Evolutionary conservation across 805 yeast genomes (phyloP), one percentile per base, ranked within the genome.

Genomic region (Wickerhamomyces strasburgensis): DNA sequence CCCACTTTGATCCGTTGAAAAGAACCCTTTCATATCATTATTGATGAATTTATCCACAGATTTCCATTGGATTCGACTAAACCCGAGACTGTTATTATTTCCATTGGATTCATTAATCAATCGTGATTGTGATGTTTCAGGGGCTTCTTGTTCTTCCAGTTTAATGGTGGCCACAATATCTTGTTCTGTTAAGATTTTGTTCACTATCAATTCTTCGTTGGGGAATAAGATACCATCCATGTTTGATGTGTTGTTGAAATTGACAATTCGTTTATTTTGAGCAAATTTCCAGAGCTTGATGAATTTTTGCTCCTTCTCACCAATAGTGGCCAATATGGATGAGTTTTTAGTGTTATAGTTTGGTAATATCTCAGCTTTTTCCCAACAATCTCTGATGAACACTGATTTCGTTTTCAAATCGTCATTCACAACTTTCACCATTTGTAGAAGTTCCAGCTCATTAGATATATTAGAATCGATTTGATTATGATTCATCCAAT

Each of bases 151-250:
- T 21, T 21, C 25, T 39, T 44, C 44, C 6, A 37, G 14, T 32
- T 43, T 46, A 5, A 44, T 38, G 4, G 40, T 16, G 3, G 47
- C 39, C 7, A 51, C 56, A 19, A 65, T 60, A 25, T 64, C 69
- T n/a, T 44, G 47, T 29, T 64, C 67, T 2, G 54, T 42, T n/a
- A 58, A 35, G 28, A 54, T 57, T n/a, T 38, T 47, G 37, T 63
- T 62, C 10, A 34, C 27, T 6, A 65, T 56, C 10, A 40, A 47
- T 38, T 66, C 71, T 37, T 64, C 66, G 2, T 39, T 35, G 1
- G 71, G 70, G 38, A 64, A 64, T 19, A 66, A 31, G 14, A 63
- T 37, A 14, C 57, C 49, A 29, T 62, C 61, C 11, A 64, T 29
- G 13, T 16, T 45, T 23, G 21, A 45, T 36, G 24, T 36, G 40